phyloP scores from a whole-genome alignment of 768 basidiomycete species.

The Mycena epipterygia region DNA sequence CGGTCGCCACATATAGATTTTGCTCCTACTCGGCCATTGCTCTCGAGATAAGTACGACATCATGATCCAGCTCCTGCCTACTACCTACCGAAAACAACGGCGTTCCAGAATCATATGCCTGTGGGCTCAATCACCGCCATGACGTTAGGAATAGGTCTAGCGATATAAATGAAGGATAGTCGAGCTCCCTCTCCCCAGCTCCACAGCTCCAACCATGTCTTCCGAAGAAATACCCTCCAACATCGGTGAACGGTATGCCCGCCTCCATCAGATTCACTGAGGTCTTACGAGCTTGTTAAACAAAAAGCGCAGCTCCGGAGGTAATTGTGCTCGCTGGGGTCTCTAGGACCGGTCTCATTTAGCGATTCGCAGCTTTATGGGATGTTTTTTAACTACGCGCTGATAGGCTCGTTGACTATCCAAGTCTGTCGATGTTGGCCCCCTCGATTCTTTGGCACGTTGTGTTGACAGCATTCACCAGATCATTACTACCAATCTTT shows the following conservation, averaged over 20 bases:
- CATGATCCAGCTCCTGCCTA: neutral
- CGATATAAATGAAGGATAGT: too few relatives aligned
- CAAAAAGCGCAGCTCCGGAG: constrained; percentile 11
- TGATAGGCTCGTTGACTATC: constrained; percentile 38
- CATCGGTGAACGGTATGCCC: neutral
- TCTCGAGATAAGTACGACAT: constrained; percentile 15
- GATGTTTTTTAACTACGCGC: constrained; percentile 21
- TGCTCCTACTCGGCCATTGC: constrained; percentile 17
- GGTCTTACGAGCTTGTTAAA: neutral
- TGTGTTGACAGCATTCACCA: constrained; percentile 20
- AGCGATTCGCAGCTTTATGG: constrained; percentile 20
- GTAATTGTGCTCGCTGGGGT: neutral
- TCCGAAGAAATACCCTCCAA: too few relatives aligned
- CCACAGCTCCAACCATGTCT: too few relatives aligned
- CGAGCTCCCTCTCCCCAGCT: too few relatives aligned
- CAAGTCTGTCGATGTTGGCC: constrained; percentile 48
- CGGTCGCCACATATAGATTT: constrained; percentile 5
- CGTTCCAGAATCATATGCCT: too few relatives aligned
- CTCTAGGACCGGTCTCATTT: neutral
- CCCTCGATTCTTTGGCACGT: neutral
- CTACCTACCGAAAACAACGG: too few relatives aligned
- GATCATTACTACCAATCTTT: constrained; percentile 50
- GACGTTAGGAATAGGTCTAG: too few relatives aligned
- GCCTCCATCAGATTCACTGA: too few relatives aligned
- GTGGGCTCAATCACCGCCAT: too few relatives aligned